Conservation (phyloP, 108 stramenopile genomes). For the Cylindrotheca closterium region DNA sequence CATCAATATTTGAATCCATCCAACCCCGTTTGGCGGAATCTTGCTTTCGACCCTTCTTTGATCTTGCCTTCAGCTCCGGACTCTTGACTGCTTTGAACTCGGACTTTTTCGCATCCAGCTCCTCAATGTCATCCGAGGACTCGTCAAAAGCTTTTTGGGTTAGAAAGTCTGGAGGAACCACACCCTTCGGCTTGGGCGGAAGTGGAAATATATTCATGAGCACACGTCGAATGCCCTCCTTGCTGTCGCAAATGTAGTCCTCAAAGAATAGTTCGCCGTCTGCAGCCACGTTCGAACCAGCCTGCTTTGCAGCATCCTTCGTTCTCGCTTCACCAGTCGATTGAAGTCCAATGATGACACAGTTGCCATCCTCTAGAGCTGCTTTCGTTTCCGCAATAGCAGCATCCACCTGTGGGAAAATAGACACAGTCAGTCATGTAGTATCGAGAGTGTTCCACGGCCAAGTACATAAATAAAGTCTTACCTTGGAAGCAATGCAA, state of each 20-base stretch:
- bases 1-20: not conserved
- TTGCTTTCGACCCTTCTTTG: not conserved
- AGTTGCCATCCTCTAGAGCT: slow-evolving; percentile 41
- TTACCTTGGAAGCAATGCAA: slow-evolving; percentile 72
- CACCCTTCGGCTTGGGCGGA: not conserved
- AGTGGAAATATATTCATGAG: not conserved
- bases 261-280: not conserved
- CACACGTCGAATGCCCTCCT: not conserved
- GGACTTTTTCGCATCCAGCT: not conserved
- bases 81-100: not conserved
- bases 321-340: slow-evolving; percentile 74
- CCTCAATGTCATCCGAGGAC: not conserved
- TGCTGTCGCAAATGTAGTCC: not conserved
- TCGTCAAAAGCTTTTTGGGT: not conserved
- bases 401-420: too few species aligned
- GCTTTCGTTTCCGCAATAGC: slow-evolving; percentile 44
- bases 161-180: not conserved
- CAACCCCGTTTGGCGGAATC: not conserved
- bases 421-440: too few species aligned
- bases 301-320: not conserved
- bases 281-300: not conserved
- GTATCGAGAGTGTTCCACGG: too few species aligned
- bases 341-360: slow-evolving; percentile 81
- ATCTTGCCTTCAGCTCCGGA: not conserved
- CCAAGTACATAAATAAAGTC: too few species aligned